phyloP scores from a whole-genome alignment of 331 rosid species.

The Pyracantha coccinea region DNA sequence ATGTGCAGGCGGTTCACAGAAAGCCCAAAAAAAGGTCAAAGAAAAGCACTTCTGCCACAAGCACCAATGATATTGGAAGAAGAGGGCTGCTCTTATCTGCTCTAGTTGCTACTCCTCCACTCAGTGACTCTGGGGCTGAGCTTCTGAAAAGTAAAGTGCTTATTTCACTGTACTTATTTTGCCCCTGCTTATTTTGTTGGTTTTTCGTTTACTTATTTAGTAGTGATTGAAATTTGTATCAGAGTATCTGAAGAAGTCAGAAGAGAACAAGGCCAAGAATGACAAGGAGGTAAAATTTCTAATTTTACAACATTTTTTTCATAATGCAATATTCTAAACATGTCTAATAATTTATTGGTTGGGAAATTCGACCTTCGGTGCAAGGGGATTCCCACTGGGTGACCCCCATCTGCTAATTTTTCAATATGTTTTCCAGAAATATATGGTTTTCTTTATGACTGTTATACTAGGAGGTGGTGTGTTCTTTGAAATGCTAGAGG shows the following conservation, averaged over 20 bases:
- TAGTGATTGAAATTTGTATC: slow-evolving; percentile 15
- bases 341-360: no score
- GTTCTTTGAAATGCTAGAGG: not conserved
- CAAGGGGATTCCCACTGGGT: no score
- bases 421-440: not conserved
- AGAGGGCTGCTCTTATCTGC: slow-evolving; percentile 62
- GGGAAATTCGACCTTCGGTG: no score
- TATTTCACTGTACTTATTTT: not conserved
- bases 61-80: slow-evolving; percentile 32
- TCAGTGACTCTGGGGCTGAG: slow-evolving; percentile 56
- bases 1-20: slow-evolving; percentile 59
- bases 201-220: not conserved
- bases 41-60: not conserved
- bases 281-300: slow-evolving; percentile 64
- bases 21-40: slow-evolving; percentile 16
- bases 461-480: not conserved
- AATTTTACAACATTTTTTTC: not conserved
- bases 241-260: slow-evolving; percentile 71
- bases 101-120: slow-evolving; percentile 38
- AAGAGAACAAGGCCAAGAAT: slow-evolving; percentile 78
- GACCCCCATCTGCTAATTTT: no score
- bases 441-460: not conserved
- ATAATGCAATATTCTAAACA: not conserved
- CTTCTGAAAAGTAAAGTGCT: slow-evolving; percentile 56
- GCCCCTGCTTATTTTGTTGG: not conserved